Conservation (phyloP, 768 basidiomycete genomes). For the Chlorophyllum brunneum region DNA sequence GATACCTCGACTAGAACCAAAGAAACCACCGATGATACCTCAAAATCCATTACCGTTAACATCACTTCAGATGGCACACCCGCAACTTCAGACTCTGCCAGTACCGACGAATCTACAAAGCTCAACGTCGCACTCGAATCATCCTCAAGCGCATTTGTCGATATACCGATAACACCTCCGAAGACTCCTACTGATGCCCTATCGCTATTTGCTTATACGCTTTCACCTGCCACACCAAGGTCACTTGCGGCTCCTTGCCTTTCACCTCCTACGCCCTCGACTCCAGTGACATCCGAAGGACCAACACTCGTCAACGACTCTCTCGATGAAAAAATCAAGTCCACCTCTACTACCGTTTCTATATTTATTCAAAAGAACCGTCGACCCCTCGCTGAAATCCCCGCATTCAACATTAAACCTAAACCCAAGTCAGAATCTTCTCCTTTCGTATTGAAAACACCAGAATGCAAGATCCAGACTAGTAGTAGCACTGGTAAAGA, state of each 20-base stretch:
- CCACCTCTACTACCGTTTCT: background rate
- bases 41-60: background rate
- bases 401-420: background rate
- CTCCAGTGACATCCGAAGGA: background rate
- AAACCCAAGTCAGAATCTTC: background rate
- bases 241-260: background rate
- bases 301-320: conserved; percentile 1
- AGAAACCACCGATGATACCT: background rate
- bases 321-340: background rate
- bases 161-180: background rate
- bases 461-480: conserved; percentile 3
- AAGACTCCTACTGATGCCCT: background rate
- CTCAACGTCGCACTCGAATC: background rate
- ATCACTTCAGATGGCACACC: background rate
- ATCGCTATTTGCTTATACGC: background rate
- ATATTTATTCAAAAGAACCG: background rate
- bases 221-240: background rate
- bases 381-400: background rate
- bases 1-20: background rate
- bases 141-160: background rate
- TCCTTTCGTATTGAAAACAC: background rate
- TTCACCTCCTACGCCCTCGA: background rate
- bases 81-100: background rate
- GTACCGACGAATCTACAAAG: background rate
- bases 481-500: background rate